Evolutionary conservation across 2,329 filamentous ascomycete genomes (phyloP).

Genomic region (Pyrenochaeta sp.): DNA sequence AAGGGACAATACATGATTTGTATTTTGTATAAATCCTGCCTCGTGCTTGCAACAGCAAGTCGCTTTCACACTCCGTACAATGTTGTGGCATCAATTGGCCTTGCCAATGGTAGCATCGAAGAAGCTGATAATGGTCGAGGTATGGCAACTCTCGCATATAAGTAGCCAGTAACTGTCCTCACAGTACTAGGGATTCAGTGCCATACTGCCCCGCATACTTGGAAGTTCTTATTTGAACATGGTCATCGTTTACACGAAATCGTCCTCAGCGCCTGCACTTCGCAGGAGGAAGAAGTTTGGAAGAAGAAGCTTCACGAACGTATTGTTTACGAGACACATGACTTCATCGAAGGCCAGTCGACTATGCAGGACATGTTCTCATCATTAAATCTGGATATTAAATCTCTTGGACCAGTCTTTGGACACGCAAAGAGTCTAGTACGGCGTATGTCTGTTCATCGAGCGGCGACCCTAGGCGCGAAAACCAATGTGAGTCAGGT

Average conservation of each 20-base stretch:
- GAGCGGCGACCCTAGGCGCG: constrained; percentile 76
- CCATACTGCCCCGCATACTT: constrained; percentile 84
- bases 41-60: constrained; percentile 76
- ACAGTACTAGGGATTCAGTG: constrained; percentile 77
- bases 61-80: constrained; percentile 74
- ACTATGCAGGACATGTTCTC: constrained; percentile 64
- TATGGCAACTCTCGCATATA: constrained; percentile 35
- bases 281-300: constrained; percentile 83
- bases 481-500: constrained; percentile 76
- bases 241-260: constrained; percentile 82
- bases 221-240: constrained; percentile 88
- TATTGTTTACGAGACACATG: constrained; percentile 59
- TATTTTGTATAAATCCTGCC: constrained; percentile 80
- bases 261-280: constrained; percentile 85
- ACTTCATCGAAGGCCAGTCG: constrained; percentile 59
- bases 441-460: constrained; percentile 78
- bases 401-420: constrained; percentile 77
- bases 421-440: constrained; percentile 72
- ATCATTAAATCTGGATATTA: constrained; percentile 74
- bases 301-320: constrained; percentile 69
- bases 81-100: constrained; percentile 76
- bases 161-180: constrained; percentile 11
- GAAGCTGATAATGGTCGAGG: constrained; percentile 79
- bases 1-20: constrained; percentile 85
- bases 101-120: constrained; percentile 73